Base-by-base conservation (phyloP, 192 early-diverging fungal genomes). In the Gaertneriomyces sp. region DNA sequence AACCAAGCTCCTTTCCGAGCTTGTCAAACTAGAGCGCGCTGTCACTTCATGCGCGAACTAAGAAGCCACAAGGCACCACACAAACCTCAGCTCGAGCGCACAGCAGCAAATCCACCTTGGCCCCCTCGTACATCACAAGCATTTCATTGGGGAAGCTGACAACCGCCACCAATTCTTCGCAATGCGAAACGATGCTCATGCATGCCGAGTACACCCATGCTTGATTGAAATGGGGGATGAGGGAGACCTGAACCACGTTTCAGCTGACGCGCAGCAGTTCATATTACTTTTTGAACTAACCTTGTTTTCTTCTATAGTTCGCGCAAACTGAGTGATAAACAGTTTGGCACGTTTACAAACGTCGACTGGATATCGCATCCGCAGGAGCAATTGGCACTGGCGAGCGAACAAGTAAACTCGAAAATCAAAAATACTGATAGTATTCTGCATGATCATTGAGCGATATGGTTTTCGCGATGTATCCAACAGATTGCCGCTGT, bases 361-460 rank as follows among this genome's bases (percentile, higher is more conserved):
- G 42, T 90, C 89, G 14, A 86, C 70, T 33, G 88, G 80, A 7
- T 81, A 76, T 25, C 85, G 78, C 61, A 91, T 64, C 17, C 80
- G 81, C 17, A 92, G 79, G 14, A 97, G 72, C 53, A 99, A 74
- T 51, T 83, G 82, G 46, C 84, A 86, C 66, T 99, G 97, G n/a
- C 93, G 76, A 42, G 90, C 92, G 77, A 97, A 95, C 16, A 99
- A 75, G 74, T 99, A 99, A 60, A 92, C 85, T 58, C 95, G 85
- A 65, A 99, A 96, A 74, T 99, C 97, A 75, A 97, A 99, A 52
- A 98, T 89, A 4, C 89, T 84, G 20, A 96, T 94, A 2, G 78
- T 85, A 76, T 93, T 99, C 64, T 94, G 88, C 38, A 88, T 87
- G 68, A 98, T 94, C 75, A 87, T 78, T 49, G 93, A 89, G 46